Evolutionary conservation across 1,139 yeast genomes (phyloP), one percentile per base, ranked within the genome.

Genomic region (Saccharomyces hybrid): DNA sequence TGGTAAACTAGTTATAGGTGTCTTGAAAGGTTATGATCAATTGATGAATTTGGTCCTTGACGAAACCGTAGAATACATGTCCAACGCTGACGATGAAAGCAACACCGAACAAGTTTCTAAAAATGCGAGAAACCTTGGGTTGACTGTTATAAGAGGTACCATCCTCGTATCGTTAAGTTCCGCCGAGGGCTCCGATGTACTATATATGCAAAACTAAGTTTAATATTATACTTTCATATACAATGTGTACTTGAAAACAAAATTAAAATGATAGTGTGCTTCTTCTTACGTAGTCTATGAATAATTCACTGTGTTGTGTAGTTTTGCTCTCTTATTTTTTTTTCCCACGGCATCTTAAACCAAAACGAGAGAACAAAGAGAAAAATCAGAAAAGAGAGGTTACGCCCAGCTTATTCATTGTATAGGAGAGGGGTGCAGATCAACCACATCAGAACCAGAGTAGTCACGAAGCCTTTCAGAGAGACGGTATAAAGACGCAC

Each of bases 21-120:
- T 75, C 0, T 78, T 93, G 63, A 88, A 87, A 65, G 98, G 99
- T 19, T 90, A 80, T 69, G 99, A 93, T 70, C 95, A 88, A 70
- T 78, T 90, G 71, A 86, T 91, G 95, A 93, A 93, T 73, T 77
- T 93, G 63, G 98, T 93, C 7, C 78, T 93, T 62, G 96, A 90
- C 64, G 84, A 90, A 49, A 91, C 88, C 11, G 78, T 78, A 50
- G 97, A 93, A 69, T 79, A 78, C 31, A 63, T 84, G 54, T 77
- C 86, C 69, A 90, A 85, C 59, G 80, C 84, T 16, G 84, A 82
- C 52, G 89, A 84, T 59, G 83, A 78, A 31, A 49, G 54, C 7
- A 77, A 80, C 6, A 56, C 63, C 21, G 72, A 73, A 9, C 68
- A 75, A 12, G 70, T 75, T 52, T 76, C 76, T 47, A 74, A 73